Evolutionary conservation across 179 eudicot species (phyloP).

Genomic region (Actinidia polygama): DNA sequence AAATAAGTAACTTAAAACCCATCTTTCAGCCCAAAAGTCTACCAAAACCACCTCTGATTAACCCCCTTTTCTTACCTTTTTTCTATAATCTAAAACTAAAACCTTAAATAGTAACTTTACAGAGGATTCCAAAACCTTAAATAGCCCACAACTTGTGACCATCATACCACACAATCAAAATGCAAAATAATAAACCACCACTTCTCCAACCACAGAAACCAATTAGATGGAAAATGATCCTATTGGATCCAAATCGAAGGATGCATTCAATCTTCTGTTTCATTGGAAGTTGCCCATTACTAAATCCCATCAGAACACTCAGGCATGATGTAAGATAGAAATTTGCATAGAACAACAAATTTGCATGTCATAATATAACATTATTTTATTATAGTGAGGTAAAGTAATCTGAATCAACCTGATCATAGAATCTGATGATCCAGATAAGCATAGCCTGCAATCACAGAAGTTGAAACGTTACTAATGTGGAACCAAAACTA

Average conservation of each 20-base stretch:
- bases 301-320: conserved; percentile 5
- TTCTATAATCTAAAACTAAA: not conserved
- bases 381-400: not conserved
- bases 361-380: not conserved
- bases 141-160: not conserved
- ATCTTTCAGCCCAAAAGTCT: not conserved
- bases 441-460: conserved; percentile 95
- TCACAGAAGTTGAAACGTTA: conserved; percentile 23
- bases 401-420: conserved; percentile 47
- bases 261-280: conserved; percentile 7
- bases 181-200: not conserved
- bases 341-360: not conserved
- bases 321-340: conserved; percentile 5
- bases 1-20: not conserved
- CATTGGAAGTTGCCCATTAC: conserved; percentile 12
- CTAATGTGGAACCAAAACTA: not conserved
- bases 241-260: not conserved
- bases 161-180: not conserved
- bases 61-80: not conserved
- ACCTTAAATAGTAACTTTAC: not conserved
- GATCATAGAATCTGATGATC: conserved; percentile 99
- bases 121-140: not conserved
- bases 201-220: conserved; percentile 7
- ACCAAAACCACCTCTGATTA: not conserved
- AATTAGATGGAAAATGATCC: conserved; percentile 2